phyloP scores from a whole-genome alignment of 495 filamentous ascomycete species.

The Tuber calosporum region DNA sequence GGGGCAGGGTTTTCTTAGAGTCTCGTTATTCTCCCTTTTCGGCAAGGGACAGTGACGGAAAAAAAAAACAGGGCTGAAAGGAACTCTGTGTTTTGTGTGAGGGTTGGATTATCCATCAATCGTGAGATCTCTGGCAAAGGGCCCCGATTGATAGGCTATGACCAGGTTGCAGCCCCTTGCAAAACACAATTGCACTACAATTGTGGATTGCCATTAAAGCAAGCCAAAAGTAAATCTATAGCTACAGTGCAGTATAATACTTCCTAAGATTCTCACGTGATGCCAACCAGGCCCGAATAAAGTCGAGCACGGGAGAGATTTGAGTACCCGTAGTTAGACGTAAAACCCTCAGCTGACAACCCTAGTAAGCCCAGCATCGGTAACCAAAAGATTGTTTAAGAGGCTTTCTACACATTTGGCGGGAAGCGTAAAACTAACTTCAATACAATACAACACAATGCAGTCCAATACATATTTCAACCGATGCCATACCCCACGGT shows the following conservation, averaged over 20 bases:
- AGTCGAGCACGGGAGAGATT: neutral
- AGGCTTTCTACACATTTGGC: neutral
- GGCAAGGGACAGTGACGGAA: neutral
- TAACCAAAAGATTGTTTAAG: neutral
- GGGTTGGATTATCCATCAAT: neutral
- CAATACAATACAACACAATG: neutral
- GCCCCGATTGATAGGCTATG: neutral
- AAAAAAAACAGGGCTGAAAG: neutral
- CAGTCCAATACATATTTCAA: neutral
- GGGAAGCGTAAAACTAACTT: neutral
- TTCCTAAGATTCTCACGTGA: neutral
- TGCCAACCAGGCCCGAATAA: neutral
- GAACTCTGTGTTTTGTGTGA: neutral
- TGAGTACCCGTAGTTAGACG: neutral
- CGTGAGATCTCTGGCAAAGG: neutral
- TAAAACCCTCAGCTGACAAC: neutral
- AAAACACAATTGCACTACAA: neutral
- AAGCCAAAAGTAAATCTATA: neutral
- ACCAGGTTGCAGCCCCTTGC: neutral
- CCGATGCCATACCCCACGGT: neutral
- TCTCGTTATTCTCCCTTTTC: constrained; percentile 13
- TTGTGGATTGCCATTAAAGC: neutral
- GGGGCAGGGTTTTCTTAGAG: neutral
- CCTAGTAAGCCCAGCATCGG: neutral
- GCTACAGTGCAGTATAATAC: neutral